Conservation (phyloP, 768 basidiomycete species). For the Collybiopsis luxurians region DNA sequence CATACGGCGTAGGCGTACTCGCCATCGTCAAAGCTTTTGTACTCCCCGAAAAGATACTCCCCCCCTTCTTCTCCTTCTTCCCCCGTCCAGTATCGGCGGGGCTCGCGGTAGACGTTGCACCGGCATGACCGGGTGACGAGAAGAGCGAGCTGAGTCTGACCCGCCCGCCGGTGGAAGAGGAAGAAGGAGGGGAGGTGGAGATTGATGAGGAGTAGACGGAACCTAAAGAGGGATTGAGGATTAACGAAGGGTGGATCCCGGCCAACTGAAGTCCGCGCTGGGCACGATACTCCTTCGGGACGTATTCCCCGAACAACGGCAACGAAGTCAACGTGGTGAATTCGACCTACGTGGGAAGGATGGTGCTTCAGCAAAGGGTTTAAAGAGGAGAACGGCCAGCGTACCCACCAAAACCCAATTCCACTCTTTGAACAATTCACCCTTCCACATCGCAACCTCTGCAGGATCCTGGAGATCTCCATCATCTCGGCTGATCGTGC, state of each 20-base stretch:
- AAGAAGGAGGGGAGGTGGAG: background rate
- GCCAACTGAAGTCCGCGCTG: constrained; percentile 39
- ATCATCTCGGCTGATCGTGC: background rate
- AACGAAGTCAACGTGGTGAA: constrained; percentile 75
- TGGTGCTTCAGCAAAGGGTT: background rate
- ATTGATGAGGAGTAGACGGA: background rate
- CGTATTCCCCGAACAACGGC: constrained; percentile 91
- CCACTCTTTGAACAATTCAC: constrained; percentile 31
- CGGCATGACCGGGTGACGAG: background rate
- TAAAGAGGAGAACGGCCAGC: background rate
- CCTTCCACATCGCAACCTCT: background rate
- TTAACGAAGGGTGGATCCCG: background rate
- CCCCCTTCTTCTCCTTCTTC: background rate
- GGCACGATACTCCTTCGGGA: constrained; percentile 84
- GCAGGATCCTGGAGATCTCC: background rate
- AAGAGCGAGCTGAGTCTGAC: background rate
- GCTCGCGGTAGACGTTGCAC: background rate
- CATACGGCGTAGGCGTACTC: background rate
- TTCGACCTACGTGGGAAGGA: constrained; percentile 59
- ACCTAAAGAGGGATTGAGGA: background rate
- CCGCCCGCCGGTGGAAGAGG: background rate
- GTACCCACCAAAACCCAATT: constrained; percentile 86
- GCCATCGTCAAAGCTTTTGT: background rate
- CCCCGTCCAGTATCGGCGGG: background rate
- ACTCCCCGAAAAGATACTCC: background rate